phyloP scores from a whole-genome alignment of 208 protist species.

The Crithidia fasciculata region DNA sequence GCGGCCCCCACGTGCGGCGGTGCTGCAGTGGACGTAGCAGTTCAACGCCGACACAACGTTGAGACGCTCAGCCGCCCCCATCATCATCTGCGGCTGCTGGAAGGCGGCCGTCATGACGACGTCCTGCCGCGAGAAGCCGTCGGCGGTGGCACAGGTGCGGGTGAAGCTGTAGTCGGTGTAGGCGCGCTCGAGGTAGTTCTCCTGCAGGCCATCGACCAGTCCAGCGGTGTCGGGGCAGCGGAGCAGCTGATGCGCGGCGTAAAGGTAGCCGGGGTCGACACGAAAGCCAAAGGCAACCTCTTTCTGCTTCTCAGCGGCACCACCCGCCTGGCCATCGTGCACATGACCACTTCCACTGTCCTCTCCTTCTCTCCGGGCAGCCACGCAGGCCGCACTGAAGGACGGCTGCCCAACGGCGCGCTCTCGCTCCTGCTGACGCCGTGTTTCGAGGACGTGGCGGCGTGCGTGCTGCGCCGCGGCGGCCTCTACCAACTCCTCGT shows the following conservation, averaged over 20 bases:
- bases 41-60: constrained; percentile 48
- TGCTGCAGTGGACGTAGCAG: constrained; percentile 63
- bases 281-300: constrained; percentile 59
- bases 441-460: constrained; percentile 15
- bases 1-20: constrained; percentile 31
- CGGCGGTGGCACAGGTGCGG: constrained; percentile 49
- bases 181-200: constrained; percentile 66
- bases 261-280: constrained; percentile 77
- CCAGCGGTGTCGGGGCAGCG: constrained; percentile 32
- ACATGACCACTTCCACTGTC: not conserved
- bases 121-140: constrained; percentile 66
- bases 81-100: constrained; percentile 32
- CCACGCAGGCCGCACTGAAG: not conserved
- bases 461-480: constrained; percentile 31
- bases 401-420: constrained; percentile 16
- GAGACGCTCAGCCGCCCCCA: constrained; percentile 49
- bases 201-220: constrained; percentile 77
- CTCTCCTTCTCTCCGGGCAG: not conserved
- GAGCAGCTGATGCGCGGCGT: constrained; percentile 49
- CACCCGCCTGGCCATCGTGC: not conserved
- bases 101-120: constrained; percentile 46
- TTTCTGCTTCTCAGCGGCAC: not conserved
- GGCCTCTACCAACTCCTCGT: constrained; percentile 55
- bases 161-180: constrained; percentile 78
- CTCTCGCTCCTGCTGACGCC: constrained; percentile 30